Base-by-base conservation (phyloP, 441 rosid genomes). In the Adansonia gregorii region DNA sequence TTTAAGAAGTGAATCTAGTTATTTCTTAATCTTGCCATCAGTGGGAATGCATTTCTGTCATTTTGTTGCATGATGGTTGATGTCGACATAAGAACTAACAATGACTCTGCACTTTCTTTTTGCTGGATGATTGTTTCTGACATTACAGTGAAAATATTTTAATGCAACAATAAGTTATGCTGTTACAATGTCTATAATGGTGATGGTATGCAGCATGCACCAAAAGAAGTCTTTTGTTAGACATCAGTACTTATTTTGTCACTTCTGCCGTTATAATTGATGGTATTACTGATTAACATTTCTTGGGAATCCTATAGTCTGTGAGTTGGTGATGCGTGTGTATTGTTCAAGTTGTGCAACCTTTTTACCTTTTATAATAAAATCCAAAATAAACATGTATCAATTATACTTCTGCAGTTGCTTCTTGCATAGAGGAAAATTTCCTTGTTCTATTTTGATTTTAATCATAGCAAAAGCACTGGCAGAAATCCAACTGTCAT, bases 1-100 rank as follows among this genome's bases (percentile, higher is more conserved):
- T 22, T n/a, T 59, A 60, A 60, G 41, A 60, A 10, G 8, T 15
- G 52, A 60, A 45, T 72, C 46, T 74, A 58, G 46, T 46, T 72
- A 8, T 22, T 60, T n/a, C 76, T 24, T 22, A 20, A 15, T n/a
- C 14, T 74, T 48, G 55, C 59, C 27, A 48, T 17, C 1, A 0
- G 0, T 72, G 24, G 64, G 27, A 55, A 17, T n/a, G 59, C 39
- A 22, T 11, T 69, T 52, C 35, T 63, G 15, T 63, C 19, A 17
- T 19, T 17, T 41, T 39, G 41, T 35, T 66, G 19, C 73, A 2
- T 48, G 20, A 48, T 68, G 56, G 49, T 22, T 69, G 15, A 12
- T 24, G 14, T 24, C 10, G 6, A 49, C 45, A 24, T 46, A 49
- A 24, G 19, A 10, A 12, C 12, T 51, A 12, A 12, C 2, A 69